phyloP scores from a whole-genome alignment of 2,329 filamentous ascomycete species.

The Penicillium sp. region DNA sequence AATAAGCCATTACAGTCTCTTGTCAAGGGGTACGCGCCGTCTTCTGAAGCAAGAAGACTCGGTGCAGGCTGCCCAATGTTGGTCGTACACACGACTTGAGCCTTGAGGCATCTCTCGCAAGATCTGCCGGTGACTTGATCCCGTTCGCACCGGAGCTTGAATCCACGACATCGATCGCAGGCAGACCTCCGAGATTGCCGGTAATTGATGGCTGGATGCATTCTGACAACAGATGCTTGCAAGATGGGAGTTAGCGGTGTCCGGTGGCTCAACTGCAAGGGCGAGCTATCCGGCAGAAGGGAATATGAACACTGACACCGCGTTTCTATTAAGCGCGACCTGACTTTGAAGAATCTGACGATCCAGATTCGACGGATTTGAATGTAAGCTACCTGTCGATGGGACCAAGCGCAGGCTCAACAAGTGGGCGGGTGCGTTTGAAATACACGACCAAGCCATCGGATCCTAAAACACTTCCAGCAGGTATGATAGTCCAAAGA shows the following conservation, averaged over 20 bases:
- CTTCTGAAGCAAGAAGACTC: slow-evolving; percentile 5
- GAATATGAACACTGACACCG: slow-evolving; percentile 2
- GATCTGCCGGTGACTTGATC: slow-evolving; percentile 21
- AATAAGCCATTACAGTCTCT: slow-evolving; percentile 2
- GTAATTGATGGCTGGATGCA: slow-evolving; percentile 21
- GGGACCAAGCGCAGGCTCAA: slow-evolving; percentile 4
- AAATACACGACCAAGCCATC: slow-evolving; percentile 7
- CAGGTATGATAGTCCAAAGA: not conserved
- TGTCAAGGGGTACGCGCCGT: not conserved
- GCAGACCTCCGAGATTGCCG: slow-evolving; percentile 24
- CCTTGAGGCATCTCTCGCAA: slow-evolving; percentile 26
- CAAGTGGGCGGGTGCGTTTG: slow-evolving; percentile 6
- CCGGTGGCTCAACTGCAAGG: not conserved
- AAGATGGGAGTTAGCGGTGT: not conserved
- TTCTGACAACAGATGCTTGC: slow-evolving; percentile 1
- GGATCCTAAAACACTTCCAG: slow-evolving; percentile 3
- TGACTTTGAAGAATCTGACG: too few species aligned
- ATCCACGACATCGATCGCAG: slow-evolving; percentile 26
- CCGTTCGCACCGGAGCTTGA: slow-evolving; percentile 25
- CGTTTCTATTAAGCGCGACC: too few species aligned
- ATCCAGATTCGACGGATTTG: slow-evolving; percentile 2
- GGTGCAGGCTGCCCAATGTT: slow-evolving; percentile 16
- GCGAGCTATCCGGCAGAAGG: not conserved
- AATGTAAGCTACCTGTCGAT: slow-evolving; percentile 8
- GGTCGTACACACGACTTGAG: slow-evolving; percentile 23